Evolutionary conservation across 2,329 filamentous ascomycete genomes (phyloP).

Genomic region (Byssoonygena ceratinophila): DNA sequence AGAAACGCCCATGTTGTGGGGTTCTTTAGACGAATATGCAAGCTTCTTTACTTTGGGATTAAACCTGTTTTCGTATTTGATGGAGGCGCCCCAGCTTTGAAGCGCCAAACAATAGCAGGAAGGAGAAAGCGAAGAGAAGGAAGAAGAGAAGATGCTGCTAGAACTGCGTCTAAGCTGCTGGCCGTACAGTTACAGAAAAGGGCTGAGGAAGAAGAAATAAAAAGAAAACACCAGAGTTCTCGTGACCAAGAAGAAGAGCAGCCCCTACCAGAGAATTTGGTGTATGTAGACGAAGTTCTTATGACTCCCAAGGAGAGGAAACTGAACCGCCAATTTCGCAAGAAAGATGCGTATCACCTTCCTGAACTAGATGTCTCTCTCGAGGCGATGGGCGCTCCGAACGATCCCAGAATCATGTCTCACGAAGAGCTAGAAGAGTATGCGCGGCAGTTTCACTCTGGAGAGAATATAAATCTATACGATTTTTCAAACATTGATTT

Average conservation of each 20-base stretch:
- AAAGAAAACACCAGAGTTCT: conserved; percentile 35
- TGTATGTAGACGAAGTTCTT: conserved; percentile 83
- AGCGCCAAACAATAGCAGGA: conserved; percentile 76
- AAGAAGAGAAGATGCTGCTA: conserved; percentile 78
- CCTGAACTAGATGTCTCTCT: conserved; percentile 72
- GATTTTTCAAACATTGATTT: conserved; percentile 99
- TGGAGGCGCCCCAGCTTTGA: conserved; percentile 80
- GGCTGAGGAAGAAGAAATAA: conserved; percentile 73
- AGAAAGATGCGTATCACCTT: conserved; percentile 89
- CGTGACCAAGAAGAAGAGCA: conserved; percentile 41
- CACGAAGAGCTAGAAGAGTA: conserved; percentile 90
- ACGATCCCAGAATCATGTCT: conserved; percentile 94
- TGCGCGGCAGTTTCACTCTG: conserved; percentile 78
- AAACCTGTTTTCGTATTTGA: conserved; percentile 97
- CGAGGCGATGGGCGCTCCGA: conserved; percentile 73
- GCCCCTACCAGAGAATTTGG: conserved; percentile 58
- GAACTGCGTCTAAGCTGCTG: conserved; percentile 81
- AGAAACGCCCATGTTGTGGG: conserved; percentile 93
- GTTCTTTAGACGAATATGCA: conserved; percentile 97
- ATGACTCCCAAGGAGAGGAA: conserved; percentile 68
- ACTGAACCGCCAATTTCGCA: conserved; percentile 67
- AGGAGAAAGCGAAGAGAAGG: conserved; percentile 75
- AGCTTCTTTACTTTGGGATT: conserved; percentile 91
- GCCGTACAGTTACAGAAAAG: conserved; percentile 87
- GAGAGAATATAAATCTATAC: conserved; percentile 79